Evolutionary conservation across 2,329 filamentous ascomycete genomes (phyloP), one percentile per base, ranked within the genome.

Genomic region (Xylaria sp.): DNA sequence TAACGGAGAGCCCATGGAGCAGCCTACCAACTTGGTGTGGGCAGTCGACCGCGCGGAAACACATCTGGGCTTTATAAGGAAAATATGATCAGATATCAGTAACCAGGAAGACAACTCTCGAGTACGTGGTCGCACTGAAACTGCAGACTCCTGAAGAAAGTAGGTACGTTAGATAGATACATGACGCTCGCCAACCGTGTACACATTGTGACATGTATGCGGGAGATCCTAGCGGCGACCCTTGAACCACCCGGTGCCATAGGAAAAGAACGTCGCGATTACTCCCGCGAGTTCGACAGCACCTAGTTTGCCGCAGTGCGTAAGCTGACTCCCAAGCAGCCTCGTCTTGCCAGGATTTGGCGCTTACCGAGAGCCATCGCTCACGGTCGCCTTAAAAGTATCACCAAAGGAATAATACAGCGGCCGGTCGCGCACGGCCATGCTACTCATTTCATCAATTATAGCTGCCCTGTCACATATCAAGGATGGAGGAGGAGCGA

Each of bases 181-280:
- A 8, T 61, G 33, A 62, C 59, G 3, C 63, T 71, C 19, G 33
- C 49, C 14, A 69, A 69, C 51, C 67, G 66, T 17, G 62, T 67
- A 17, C 69, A 71, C 57, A 67, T 71, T 33, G 59, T 71, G 3
- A 65, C 62, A 37, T 65, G 68, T 33, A 70, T 70, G 68, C 61
- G 65, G 8, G 65, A 69, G 55, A 57, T 70, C 17, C 60, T 69
- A 21, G 53, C 55, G 31, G 62, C 63, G 17, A 65, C 63, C 3
- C 49, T 70, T 1, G 65, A 70, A 19, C 65, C 68, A 2, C 52
- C 64, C 11, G 47, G 57, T 15, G 37, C 38, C 25, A 57, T 65
- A 12, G 67, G 68, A 49, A 51, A 31, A 23, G 55, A 63, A 46
- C 64, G 61, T 31, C 61, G 60, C 14, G 49, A 63, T n/a, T 56